phyloP scores from a whole-genome alignment of 75 land plant species.

The Sequoiadendron giganteum region DNA sequence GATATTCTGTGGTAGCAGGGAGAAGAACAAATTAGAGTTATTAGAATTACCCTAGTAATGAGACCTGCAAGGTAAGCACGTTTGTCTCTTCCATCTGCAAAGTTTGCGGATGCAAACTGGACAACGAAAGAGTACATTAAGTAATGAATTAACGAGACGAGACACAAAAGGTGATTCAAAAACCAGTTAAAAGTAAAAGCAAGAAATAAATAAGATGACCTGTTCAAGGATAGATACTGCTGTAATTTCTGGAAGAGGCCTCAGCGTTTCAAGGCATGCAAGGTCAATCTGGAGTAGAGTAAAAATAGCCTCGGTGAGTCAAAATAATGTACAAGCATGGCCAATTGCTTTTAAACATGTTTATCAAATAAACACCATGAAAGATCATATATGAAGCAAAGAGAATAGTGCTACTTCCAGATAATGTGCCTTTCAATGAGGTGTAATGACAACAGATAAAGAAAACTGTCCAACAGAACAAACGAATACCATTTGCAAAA shows the following conservation, averaged over 20 bases:
- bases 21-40: not conserved
- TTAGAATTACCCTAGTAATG: conserved; percentile 23
- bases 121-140: conserved; percentile 10
- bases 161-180: not conserved
- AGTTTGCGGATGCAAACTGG: conserved; percentile 15
- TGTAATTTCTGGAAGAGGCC: conserved; percentile 29
- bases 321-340: not conserved
- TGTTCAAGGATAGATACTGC: conserved; percentile 38
- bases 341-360: not conserved
- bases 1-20: not conserved
- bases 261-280: conserved; percentile 20
- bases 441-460: not conserved
- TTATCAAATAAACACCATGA: not conserved
- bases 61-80: conserved; percentile 26
- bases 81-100: conserved; percentile 19
- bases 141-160: not conserved
- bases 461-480: not conserved
- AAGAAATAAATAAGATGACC: conserved; percentile 10
- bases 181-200: not conserved
- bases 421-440: not conserved
- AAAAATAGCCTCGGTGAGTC: not conserved
- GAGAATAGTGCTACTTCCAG: not conserved
- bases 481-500: not conserved
- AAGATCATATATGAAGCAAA: not conserved
- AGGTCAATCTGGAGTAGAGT: conserved; percentile 26